Percentiles rank a stretch among this genome's conserved stretches.
These are phyloP conservation scores for Rhinocladiella mackenziei DNA, from an alignment of 2,329 filamentous ascomycete species.

Conservation along the genomic window DNA sequence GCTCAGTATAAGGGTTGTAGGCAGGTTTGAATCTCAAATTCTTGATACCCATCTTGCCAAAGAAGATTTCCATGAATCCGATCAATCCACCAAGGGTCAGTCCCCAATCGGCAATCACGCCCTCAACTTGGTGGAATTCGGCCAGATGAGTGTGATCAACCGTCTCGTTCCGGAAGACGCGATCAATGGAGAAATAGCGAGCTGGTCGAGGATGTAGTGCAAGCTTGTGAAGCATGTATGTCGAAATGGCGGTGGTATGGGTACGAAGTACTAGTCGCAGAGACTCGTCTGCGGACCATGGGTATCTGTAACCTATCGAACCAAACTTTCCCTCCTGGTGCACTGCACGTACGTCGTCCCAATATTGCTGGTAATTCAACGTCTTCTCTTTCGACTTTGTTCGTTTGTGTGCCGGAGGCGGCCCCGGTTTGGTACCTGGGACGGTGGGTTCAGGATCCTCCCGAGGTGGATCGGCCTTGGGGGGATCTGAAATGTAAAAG, in stretches of 20 bases:
- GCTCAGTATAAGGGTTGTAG: slow-evolving; percentile 93
- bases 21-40: slow-evolving; percentile 93
- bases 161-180: slow-evolving; percentile 96
- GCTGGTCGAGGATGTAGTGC: slow-evolving; percentile 78
- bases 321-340: slow-evolving; percentile 90
- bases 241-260: slow-evolving; percentile 89
- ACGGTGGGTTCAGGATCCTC: slow-evolving; percentile 49
- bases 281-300: slow-evolving; percentile 84
- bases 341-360: slow-evolving; percentile 78
- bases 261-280: slow-evolving; percentile 85
- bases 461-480: slow-evolving; percentile 63
- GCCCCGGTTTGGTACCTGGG: slow-evolving; percentile 41
- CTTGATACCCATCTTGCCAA: slow-evolving; percentile 87
- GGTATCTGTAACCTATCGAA: slow-evolving; percentile 93
- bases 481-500: slow-evolving; percentile 94
- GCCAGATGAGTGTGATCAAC: slow-evolving; percentile 95
- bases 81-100: slow-evolving; percentile 89
- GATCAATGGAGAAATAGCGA: slow-evolving; percentile 98
- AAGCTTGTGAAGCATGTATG: slow-evolving; percentile 85
- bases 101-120: slow-evolving; percentile 94
- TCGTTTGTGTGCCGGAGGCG: slow-evolving; percentile 50
- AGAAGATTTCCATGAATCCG: slow-evolving; percentile 94
- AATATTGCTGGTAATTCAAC: slow-evolving; percentile 77
- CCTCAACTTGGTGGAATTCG: slow-evolving; percentile 98
- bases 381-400: slow-evolving; percentile 45